Percentiles rank a stretch among this genome's conserved stretches.
phyloP scores from a whole-genome alignment of 2,329 filamentous ascomycete species.

The Fusarium sp. region DNA sequence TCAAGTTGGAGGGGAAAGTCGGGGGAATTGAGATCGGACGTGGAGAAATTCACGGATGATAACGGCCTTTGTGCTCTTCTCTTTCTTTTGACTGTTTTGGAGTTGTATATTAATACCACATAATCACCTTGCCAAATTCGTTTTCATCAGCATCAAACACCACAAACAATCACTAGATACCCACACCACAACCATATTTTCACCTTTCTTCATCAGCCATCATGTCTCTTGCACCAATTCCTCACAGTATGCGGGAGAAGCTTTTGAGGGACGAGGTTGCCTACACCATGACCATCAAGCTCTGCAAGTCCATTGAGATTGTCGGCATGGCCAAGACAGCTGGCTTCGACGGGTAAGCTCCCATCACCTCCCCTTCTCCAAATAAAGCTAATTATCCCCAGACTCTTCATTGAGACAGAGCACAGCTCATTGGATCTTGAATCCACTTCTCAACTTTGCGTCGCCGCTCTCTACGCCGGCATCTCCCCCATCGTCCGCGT shows the following conservation, averaged over 20 bases:
- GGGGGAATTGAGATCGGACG: background rate
- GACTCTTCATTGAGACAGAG: slow-evolving; percentile 53
- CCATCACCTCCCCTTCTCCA: fast-evolving
- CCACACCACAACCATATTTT: too few relatives aligned
- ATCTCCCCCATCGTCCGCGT: slow-evolving; percentile 45
- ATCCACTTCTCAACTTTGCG: slow-evolving; percentile 49
- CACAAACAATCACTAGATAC: background rate
- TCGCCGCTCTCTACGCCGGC: slow-evolving; percentile 45
- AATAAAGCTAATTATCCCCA: background rate
- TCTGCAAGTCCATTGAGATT: slow-evolving; percentile 48
- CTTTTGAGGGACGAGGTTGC: slow-evolving; percentile 39
- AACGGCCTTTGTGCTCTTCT: background rate
- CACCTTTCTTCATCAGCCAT: fast-evolving
- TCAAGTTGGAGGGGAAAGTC: background rate
- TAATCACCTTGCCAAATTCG: background rate
- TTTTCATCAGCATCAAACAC: background rate
- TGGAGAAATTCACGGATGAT: background rate
- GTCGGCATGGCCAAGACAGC: slow-evolving; percentile 50
- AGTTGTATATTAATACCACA: slow-evolving; percentile 19
- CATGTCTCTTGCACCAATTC: slow-evolving; percentile 33
- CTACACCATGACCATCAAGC: slow-evolving; percentile 48
- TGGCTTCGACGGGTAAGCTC: slow-evolving; percentile 46
- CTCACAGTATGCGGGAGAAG: too few relatives aligned
- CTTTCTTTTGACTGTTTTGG: background rate
- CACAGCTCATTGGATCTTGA: slow-evolving; percentile 51